These are phyloP conservation scores for Cladosporium austrohemisphaericum DNA, from an alignment of 2,329 filamentous ascomycete species.

Conservation along the genomic window DNA sequence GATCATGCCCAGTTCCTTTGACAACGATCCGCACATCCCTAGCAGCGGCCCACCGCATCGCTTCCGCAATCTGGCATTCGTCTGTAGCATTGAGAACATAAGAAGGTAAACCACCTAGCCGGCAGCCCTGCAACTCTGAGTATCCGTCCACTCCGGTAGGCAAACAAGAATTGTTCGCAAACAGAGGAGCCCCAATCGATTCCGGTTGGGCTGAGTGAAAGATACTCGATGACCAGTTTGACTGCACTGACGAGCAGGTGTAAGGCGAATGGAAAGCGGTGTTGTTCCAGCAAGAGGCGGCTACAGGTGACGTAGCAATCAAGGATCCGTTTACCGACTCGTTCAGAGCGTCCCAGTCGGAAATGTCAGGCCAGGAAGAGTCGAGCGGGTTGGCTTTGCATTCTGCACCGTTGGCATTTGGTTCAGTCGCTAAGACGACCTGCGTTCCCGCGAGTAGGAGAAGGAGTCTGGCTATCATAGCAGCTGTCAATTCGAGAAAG, in stretches of 20 bases:
- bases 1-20: constrained; percentile 21
- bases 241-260: constrained; percentile 25
- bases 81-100: constrained; percentile 36
- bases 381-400: constrained; percentile 20
- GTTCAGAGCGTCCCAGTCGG: constrained; percentile 18
- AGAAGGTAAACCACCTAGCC: constrained; percentile 29
- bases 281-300: constrained; percentile 32
- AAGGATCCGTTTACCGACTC: constrained; percentile 21
- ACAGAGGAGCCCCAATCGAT: constrained; percentile 31
- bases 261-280: constrained; percentile 28
- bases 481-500: no score
- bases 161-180: constrained; percentile 35
- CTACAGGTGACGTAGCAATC: constrained; percentile 26
- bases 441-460: no score
- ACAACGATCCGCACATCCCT: constrained; percentile 18
- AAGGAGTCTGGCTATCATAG: no score
- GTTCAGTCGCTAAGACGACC: no score
- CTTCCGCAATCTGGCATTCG: constrained; percentile 26
- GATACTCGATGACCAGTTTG: constrained; percentile 29
- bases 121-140: constrained; percentile 26
- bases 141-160: constrained; percentile 29
- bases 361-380: constrained; percentile 12
- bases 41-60: constrained; percentile 28
- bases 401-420: no score
- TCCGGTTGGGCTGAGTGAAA: constrained; percentile 34